phyloP scores from a whole-genome alignment of 202 grass and related monocot genomes.

The Panicum virgatum region DNA sequence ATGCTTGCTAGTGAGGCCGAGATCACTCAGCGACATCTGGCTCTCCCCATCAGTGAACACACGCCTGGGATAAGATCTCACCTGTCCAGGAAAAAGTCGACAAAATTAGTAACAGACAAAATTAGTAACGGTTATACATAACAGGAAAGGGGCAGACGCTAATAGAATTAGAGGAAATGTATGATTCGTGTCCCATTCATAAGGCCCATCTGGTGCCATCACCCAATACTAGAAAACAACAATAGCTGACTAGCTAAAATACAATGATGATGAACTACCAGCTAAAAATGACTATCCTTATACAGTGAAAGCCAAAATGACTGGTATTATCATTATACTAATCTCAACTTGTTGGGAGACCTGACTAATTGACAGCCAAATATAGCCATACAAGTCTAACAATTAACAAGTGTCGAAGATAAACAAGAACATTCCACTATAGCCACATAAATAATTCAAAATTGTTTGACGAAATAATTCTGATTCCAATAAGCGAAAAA shows the following conservation, averaged over 20 bases:
- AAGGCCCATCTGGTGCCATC: neutral
- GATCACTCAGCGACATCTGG: constrained; percentile 68
- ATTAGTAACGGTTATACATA: neutral
- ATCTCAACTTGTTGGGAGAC: neutral
- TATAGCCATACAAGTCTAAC: neutral
- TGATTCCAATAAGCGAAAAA: neutral
- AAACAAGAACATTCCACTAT: neutral
- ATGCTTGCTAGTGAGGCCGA: constrained; percentile 85
- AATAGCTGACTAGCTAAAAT: neutral
- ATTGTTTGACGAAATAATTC: neutral
- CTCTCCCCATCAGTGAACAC: constrained; percentile 65
- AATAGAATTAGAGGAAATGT: neutral
- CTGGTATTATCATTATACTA: neutral
- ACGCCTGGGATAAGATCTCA: constrained; percentile 84
- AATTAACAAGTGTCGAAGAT: neutral
- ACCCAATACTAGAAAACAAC: neutral
- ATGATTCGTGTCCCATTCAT: neutral
- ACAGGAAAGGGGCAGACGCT: neutral
- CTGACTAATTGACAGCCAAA: neutral
- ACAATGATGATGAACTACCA: neutral
- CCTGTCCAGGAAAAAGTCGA: constrained; percentile 41
- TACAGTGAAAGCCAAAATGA: neutral
- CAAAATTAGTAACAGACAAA: neutral
- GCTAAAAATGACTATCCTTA: too few relatives aligned
- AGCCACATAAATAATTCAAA: constrained; percentile 17